Evolutionary conservation across 2,329 filamentous ascomycete species (phyloP), one percentile per base, ranked within the genome.

Genomic region (Mycosphaerella arachidis): DNA sequence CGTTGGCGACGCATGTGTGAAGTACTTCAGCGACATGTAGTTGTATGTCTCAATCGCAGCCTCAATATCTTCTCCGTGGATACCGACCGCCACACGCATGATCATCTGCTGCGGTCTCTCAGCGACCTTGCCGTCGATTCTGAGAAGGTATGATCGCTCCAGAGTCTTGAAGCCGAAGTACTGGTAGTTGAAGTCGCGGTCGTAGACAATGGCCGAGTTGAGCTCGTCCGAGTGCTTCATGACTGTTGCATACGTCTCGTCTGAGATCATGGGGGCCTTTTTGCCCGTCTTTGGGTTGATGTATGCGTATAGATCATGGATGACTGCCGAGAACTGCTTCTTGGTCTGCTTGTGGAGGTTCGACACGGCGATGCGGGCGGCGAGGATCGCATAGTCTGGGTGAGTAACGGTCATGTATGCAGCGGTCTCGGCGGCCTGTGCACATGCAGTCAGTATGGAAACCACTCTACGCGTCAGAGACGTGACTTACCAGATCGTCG

Each of bases 291-390:
- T 96, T 63, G 93, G 92, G 81, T 99, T 99, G 77, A 96, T 82
- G 77, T 97, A 99, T 81, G 94, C 84, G 80, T 93, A 97, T 46
- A 99, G 86, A 72, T 99, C 94, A 70, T 86, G 88, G 70, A 99
- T 85, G 61, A 99, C 94, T 53, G 91, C 83, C n/a, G 94, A 97
- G 82, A 95, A 99, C 76, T 97, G 93, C 84, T 99, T 99, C 86
- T 97, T 97, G 66, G 94, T 99, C 84, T 99, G 94, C 82, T 99
- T 99, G 87, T 99, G 94, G 61, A 99, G 89, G 81, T 99, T 99
- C 73, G 94, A 99, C 57, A 99, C 94, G 69, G 94, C 94, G 74
- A 99, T 97, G 79, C 94, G 92, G 67, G 94, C 94, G 66, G 94
- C 94, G 61, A 99, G 91, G 75, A 97, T 95, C 75, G 94, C 94